phyloP scores from a whole-genome alignment of 768 basidiomycete species.

The Mycena olivaceomarginata region DNA sequence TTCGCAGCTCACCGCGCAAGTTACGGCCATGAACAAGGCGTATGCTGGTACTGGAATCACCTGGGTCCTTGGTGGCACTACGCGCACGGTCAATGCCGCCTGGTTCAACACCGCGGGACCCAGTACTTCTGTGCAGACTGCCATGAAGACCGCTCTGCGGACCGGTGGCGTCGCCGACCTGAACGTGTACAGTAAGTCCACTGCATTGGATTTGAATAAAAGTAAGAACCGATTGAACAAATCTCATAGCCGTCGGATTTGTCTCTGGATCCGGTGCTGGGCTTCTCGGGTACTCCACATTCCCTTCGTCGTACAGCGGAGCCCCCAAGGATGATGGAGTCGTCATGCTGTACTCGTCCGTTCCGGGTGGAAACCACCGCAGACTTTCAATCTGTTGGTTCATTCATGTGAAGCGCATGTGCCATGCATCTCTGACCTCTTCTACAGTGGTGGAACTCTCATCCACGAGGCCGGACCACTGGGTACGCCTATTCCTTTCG shows the following conservation, averaged over 20 bases:
- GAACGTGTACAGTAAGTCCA: conserved; percentile 59
- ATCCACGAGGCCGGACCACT: conserved; percentile 69
- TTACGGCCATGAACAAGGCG: conserved; percentile 56
- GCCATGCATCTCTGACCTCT: background rate
- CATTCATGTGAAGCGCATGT: background rate
- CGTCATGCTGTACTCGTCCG: conserved; percentile 49
- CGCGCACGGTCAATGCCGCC: conserved; percentile 54
- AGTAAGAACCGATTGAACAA: background rate
- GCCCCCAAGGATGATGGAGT: conserved; percentile 60
- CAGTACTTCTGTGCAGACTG: background rate
- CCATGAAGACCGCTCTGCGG: conserved; percentile 54
- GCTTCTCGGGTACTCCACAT: conserved; percentile 63
- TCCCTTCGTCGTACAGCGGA: conserved; percentile 56
- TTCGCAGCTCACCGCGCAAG: conserved; percentile 48
- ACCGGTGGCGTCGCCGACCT: conserved; percentile 58
- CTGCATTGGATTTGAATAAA: background rate
- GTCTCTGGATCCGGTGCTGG: conserved; percentile 52
- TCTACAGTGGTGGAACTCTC: conserved; percentile 52
- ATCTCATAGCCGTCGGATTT: conserved; percentile 49
- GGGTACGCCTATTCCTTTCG: conserved; percentile 36
- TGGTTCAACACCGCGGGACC: conserved; percentile 58
- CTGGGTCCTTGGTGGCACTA: conserved; percentile 54
- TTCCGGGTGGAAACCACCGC: conserved; percentile 54
- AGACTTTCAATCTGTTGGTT: conserved; percentile 55
- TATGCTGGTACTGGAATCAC: conserved; percentile 53